Conservation (phyloP, 108 stramenopile species). For the Parietichytrium sp. region DNA sequence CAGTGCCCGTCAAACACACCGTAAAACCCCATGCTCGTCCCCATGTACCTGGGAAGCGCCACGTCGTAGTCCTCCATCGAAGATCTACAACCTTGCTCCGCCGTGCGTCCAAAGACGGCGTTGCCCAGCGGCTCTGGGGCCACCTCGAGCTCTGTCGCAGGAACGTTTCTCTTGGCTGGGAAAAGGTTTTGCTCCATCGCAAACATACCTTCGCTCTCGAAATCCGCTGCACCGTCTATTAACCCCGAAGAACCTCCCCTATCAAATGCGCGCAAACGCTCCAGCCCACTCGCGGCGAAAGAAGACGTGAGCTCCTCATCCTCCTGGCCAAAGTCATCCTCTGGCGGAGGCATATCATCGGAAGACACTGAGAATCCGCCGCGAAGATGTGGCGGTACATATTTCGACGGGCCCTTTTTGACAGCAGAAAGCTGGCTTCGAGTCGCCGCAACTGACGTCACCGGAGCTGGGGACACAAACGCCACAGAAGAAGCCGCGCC, state of each 20-base stretch:
- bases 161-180: too few species aligned
- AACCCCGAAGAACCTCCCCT: too few species aligned
- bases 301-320: background rate
- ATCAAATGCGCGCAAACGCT: too few species aligned
- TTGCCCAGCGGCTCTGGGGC: too few species aligned
- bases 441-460: too few species aligned
- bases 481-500: too few species aligned
- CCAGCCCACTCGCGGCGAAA: too few species aligned
- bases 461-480: too few species aligned
- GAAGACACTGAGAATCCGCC: background rate
- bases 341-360: background rate
- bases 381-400: background rate
- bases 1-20: slow-evolving; percentile 7
- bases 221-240: too few species aligned
- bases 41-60: background rate
- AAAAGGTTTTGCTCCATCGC: slow-evolving; percentile 19
- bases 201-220: background rate
- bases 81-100: background rate
- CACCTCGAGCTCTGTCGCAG: too few species aligned
- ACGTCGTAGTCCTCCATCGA: slow-evolving; percentile 38
- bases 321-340: background rate
- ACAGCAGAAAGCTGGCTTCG: too few species aligned
- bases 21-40: background rate
- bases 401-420: background rate
- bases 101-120: background rate